phyloP scores from a whole-genome alignment of 228 moss, liverwort and hornwort genomes.

The Sphagnum fallax region DNA sequence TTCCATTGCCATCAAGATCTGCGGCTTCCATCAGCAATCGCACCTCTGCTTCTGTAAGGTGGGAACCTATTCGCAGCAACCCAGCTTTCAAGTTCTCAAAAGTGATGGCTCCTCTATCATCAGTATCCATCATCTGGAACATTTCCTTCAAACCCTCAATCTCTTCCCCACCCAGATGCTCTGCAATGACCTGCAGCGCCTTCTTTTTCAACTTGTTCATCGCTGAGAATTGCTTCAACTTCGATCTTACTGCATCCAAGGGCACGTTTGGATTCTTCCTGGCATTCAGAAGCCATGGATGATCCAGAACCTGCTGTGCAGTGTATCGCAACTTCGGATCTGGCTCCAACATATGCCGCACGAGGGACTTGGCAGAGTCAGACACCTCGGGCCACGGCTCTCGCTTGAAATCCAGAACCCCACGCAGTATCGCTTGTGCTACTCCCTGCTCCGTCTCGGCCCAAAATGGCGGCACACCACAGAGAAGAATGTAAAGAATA shows the following conservation, averaged over 20 bases:
- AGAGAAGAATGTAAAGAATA: slow-evolving; percentile 72
- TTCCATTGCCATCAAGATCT: slow-evolving; percentile 40
- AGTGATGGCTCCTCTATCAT: slow-evolving; percentile 42
- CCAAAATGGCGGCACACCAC: slow-evolving; percentile 91
- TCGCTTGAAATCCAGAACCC: slow-evolving; percentile 66
- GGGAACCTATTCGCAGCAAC: slow-evolving; percentile 67
- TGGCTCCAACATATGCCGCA: slow-evolving; percentile 72
- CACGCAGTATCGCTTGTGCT: slow-evolving; percentile 70
- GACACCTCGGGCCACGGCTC: slow-evolving; percentile 85
- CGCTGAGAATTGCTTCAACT: slow-evolving; percentile 80
- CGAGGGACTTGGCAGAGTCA: slow-evolving; percentile 61
- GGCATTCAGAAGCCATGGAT: slow-evolving; percentile 83
- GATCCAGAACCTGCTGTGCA: slow-evolving; percentile 78
- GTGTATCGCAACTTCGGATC: slow-evolving; percentile 63
- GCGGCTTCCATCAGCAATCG: slow-evolving; percentile 68
- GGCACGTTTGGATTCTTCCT: slow-evolving; percentile 79
- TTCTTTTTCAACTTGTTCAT: slow-evolving; percentile 90
- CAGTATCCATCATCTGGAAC: slow-evolving; percentile 75
- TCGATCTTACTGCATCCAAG: slow-evolving; percentile 65
- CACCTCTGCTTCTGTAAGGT: slow-evolving; percentile 73
- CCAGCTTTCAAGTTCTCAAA: slow-evolving; percentile 76
- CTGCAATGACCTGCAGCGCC: slow-evolving; percentile 81
- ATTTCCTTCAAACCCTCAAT: slow-evolving; percentile 68
- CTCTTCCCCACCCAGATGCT: slow-evolving; percentile 73
- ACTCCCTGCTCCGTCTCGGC: slow-evolving; percentile 89